These are phyloP conservation scores for Acer saccharum DNA, from an alignment of 345 rosid species.

Conservation along the genomic window DNA sequence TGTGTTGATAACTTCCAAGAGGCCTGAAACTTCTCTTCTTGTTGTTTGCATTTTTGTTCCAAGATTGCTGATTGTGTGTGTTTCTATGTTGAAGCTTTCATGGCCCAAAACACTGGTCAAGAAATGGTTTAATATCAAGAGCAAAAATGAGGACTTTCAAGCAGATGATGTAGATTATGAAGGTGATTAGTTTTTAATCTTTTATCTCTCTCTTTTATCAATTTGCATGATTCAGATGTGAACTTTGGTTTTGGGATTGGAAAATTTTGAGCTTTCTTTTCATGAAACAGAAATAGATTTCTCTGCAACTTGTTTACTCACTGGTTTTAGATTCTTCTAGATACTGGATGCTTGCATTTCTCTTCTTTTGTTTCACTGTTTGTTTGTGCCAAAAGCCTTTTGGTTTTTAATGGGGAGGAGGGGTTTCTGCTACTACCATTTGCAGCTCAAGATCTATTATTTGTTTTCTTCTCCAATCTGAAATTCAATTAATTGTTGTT, in stretches of 20 bases:
- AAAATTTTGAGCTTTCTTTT: constrained; percentile 22
- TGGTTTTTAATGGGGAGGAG: constrained; percentile 23
- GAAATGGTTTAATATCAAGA: constrained; percentile 93
- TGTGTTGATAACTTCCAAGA: constrained; percentile 23
- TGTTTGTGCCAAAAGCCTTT: constrained; percentile 21
- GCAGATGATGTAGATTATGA: constrained; percentile 61
- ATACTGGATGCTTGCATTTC: constrained; percentile 28
- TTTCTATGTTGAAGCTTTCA: constrained; percentile 58
- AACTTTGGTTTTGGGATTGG: constrained; percentile 15
- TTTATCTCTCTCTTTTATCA: background rate
- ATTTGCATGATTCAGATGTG: constrained; percentile 7
- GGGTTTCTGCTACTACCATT: constrained; percentile 20
- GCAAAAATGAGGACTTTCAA: constrained; percentile 77
- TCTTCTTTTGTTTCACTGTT: constrained; percentile 15
- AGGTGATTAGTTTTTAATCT: constrained; percentile 51
- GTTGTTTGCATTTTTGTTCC: constrained; percentile 17
- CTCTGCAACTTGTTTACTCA: constrained; percentile 16
- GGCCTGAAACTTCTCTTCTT: constrained; percentile 14
- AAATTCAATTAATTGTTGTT: constrained; percentile 20
- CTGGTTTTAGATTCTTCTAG: constrained; percentile 28
- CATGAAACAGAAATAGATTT: constrained; percentile 19
- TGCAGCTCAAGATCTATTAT: constrained; percentile 41
- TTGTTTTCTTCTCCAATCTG: constrained; percentile 39
- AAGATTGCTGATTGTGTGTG: constrained; percentile 15
- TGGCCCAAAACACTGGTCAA: constrained; percentile 97